Evolutionary conservation across 805 yeast species (phyloP), one percentile per base, ranked within the genome.

Genomic region (Ogataea angusta): DNA sequence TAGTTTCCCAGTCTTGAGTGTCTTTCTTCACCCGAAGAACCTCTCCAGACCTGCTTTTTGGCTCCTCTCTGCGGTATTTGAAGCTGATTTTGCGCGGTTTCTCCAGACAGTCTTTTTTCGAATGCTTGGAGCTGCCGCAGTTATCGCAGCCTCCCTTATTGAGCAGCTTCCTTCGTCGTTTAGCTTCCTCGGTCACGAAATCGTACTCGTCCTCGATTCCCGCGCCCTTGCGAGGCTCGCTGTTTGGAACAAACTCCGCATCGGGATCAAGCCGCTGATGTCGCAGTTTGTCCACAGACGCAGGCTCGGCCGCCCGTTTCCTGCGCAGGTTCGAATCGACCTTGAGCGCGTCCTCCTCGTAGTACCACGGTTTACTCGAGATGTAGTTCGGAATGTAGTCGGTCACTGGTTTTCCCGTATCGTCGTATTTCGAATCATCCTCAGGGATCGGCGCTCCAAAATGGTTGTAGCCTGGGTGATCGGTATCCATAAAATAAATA

Each of bases 1-100:
- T 82, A 9, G 80, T 73, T 52, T 85, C 95, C 72, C 80, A 86
- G 33, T 72, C 74, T 19, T 61, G 64, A 2, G 55, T 63, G 35
- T 53, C 60, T 33, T 49, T 61, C 34, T 42, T 51, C 35, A 36
- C 45, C 12, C 42, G 44, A 30, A 47, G 43, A 38, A 39, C 51
- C 34, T 35, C 37, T 5, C 35, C 24, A 12, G 36, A 33, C 5
- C 24, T 8, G 10, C 18, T 21, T 4, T 57, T 41, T 10, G 46
- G 40, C 3, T 57, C 63, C 1, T 57, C 55, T 29, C 47, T 43
- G 44, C 55, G 55, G 50, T 52, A 57, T 36, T 54, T 54, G 56
- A 54, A 69, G 22, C 56, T 63, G 14, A 70, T 59, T 38, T 69
- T 69, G 25, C 70, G 56, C 4, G 85, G 84, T 36, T 72, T 67